These are phyloP conservation scores for Schizochytrium sp. DNA, from an alignment of 108 stramenopile species.

Conservation along the genomic window DNA sequence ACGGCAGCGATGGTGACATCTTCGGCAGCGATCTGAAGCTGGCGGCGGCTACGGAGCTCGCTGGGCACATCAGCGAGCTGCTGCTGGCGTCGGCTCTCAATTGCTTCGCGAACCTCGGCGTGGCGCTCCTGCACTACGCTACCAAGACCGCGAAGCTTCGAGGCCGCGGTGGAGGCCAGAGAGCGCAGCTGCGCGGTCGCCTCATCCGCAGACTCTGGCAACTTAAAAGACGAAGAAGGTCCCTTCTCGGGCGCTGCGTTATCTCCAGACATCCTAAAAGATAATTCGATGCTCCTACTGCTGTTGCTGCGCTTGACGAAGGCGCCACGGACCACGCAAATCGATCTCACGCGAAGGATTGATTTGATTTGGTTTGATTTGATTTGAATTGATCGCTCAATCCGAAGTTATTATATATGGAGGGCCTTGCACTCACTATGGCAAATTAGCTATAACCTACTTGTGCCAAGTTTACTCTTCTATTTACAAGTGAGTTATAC, in stretches of 20 bases:
- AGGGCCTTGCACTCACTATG: background rate
- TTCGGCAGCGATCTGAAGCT: conserved; percentile 30
- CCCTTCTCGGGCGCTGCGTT: background rate
- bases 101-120: conserved; percentile 4
- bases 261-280: background rate
- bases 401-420: background rate
- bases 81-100: conserved; percentile 28
- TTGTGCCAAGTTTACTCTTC: too few relatives aligned
- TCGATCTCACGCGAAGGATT: background rate
- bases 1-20: conserved; percentile 5
- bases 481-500: too few relatives aligned
- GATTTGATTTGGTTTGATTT: background rate
- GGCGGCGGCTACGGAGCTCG: background rate
- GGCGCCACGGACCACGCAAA: background rate
- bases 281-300: background rate
- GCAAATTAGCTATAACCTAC: too few relatives aligned
- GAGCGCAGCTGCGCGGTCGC: conserved; percentile 11
- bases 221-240: background rate
- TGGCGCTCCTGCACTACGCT: conserved; percentile 18
- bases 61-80: conserved; percentile 15
- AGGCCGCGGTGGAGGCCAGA: background rate
- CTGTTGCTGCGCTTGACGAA: background rate
- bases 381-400: background rate
- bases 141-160: conserved; percentile 5
- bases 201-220: conserved; percentile 6